These are phyloP conservation scores for Podaxis sp. DNA, from an alignment of 768 basidiomycete genomes.

Conservation along the genomic window DNA sequence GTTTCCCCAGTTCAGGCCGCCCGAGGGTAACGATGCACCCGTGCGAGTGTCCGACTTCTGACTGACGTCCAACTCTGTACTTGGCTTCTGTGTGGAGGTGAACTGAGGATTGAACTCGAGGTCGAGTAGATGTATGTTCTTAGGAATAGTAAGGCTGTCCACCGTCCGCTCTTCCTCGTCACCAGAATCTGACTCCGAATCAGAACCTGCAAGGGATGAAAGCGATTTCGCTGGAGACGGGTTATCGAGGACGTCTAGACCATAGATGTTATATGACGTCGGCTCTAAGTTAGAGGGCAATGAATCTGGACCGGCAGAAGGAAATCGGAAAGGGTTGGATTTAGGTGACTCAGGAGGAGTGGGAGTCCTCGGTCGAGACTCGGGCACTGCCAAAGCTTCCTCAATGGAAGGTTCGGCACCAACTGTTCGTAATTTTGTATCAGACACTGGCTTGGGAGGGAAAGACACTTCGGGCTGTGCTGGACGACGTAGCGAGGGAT, in stretches of 20 bases:
- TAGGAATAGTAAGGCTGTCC: neutral
- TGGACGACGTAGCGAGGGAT: neutral
- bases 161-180: conserved; percentile 5
- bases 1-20: neutral
- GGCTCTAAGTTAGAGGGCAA: neutral
- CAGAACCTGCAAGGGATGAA: conserved; percentile 30
- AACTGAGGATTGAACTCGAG: conserved; percentile 27
- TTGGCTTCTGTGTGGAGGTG: conserved; percentile 28
- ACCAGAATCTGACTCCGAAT: conserved; percentile 23
- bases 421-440: neutral
- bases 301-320: neutral
- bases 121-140: neutral
- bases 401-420: neutral
- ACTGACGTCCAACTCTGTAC: neutral
- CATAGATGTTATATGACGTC: conserved; percentile 15
- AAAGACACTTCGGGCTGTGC: neutral
- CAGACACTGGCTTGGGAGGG: neutral
- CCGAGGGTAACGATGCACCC: neutral
- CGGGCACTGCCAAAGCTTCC: neutral
- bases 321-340: conserved; percentile 30
- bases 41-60: neutral
- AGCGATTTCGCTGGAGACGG: conserved; percentile 30
- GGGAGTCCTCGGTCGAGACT: conserved; percentile 22
- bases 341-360: conserved; percentile 28
- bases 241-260: conserved; percentile 16